These are phyloP conservation scores for Moesziomyces sp. DNA, from an alignment of 1,284 basidiomycete species.

Conservation along the genomic window DNA sequence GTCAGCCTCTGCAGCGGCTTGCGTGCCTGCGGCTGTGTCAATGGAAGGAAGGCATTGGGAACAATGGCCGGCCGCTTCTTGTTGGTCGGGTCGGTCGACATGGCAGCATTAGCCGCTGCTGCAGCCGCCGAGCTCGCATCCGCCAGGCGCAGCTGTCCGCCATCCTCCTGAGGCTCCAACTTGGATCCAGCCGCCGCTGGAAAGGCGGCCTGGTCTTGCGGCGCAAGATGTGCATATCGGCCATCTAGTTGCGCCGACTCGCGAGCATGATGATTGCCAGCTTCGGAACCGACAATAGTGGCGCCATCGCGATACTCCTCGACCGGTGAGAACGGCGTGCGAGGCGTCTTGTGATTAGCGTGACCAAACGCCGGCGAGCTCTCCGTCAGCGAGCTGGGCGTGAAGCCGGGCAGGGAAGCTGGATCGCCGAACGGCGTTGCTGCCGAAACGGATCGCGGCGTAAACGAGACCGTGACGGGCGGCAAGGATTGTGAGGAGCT, in stretches of 20 bases:
- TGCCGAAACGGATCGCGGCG: constrained; percentile 31
- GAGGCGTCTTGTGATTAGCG: constrained; percentile 50
- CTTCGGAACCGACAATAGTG: constrained; percentile 37
- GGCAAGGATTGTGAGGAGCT: constrained; percentile 17
- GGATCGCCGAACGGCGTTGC: constrained; percentile 49
- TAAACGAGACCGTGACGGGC: constrained; percentile 19
- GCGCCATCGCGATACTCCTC: constrained; percentile 49
- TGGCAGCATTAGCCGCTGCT: constrained; percentile 32
- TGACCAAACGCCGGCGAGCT: constrained; percentile 59
- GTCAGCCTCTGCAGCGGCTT: constrained; percentile 29
- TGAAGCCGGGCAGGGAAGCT: constrained; percentile 60
- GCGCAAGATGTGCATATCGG: constrained; percentile 3
- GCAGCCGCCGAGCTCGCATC: constrained; percentile 34
- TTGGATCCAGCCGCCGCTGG: constrained; percentile 3
- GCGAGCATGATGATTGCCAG: constrained; percentile 1
- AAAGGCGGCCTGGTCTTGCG: constrained; percentile 2
- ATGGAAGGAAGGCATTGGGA: constrained; percentile 40
- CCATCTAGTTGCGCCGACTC: constrained; percentile 13
- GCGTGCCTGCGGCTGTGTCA: constrained; percentile 20
- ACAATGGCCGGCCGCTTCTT: constrained; percentile 38
- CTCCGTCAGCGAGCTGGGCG: constrained; percentile 55
- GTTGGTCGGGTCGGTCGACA: constrained; percentile 16
- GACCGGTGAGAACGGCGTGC: constrained; percentile 57
- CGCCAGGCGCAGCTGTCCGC: constrained; percentile 20
- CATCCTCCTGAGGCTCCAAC: constrained; percentile 2